Evolutionary conservation across 208 protist genomes (phyloP).

Genomic region (Wallacemonas collosoma): DNA sequence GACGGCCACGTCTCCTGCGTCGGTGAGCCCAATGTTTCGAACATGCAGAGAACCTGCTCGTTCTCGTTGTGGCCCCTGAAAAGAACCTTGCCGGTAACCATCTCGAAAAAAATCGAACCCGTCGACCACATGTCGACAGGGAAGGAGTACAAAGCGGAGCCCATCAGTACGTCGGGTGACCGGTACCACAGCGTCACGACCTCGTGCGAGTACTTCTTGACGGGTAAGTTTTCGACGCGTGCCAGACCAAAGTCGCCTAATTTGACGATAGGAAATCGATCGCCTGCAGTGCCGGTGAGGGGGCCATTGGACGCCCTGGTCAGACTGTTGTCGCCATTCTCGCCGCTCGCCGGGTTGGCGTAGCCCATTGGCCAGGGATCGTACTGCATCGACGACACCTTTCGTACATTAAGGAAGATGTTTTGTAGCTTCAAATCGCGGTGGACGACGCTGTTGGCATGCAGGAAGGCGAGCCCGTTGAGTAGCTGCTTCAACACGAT

Average conservation of each 20-base stretch:
- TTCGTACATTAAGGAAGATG: slow-evolving; percentile 74
- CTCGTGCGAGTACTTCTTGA: slow-evolving; percentile 93
- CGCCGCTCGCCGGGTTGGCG: neutral
- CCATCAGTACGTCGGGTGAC: slow-evolving; percentile 92
- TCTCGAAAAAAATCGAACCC: slow-evolving; percentile 94
- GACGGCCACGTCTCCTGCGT: slow-evolving; percentile 94
- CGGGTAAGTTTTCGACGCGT: slow-evolving; percentile 86
- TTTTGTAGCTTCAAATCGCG: slow-evolving; percentile 93
- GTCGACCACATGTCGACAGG: slow-evolving; percentile 94
- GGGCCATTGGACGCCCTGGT: neutral
- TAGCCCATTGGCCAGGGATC: neutral
- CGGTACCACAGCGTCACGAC: slow-evolving; percentile 96
- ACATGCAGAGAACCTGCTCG: slow-evolving; percentile 91
- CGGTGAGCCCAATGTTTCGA: slow-evolving; percentile 92
- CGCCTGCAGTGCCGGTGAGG: neutral
- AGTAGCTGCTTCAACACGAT: slow-evolving; percentile 83
- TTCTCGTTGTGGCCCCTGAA: slow-evolving; percentile 87
- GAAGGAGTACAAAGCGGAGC: slow-evolving; percentile 75
- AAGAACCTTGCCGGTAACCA: slow-evolving; percentile 86
- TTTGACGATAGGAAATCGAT: slow-evolving; percentile 54
- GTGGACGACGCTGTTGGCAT: slow-evolving; percentile 81
- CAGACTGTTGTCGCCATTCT: neutral
- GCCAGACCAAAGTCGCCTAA: slow-evolving; percentile 91
- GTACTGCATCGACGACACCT: slow-evolving; percentile 16
- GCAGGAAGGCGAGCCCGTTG: slow-evolving; percentile 72